Base-by-base conservation (phyloP, 2,329 filamentous ascomycete genomes). In the Ophiostoma perfectum region DNA sequence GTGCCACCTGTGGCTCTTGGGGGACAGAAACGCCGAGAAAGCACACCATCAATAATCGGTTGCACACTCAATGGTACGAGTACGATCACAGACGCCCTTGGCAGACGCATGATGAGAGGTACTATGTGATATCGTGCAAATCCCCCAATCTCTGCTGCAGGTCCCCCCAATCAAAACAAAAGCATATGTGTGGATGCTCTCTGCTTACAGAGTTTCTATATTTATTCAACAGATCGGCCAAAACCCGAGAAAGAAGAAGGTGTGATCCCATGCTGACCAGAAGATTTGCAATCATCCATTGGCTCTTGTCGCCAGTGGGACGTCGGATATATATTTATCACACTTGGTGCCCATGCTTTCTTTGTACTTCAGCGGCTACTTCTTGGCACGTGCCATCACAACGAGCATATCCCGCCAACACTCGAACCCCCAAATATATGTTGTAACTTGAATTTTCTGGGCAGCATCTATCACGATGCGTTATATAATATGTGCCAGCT, bases 281-380 rank as follows among this genome's bases (percentile, higher is more conserved):
- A 6, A 12, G 49, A 55, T 11, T 55, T 36, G 49, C 18, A 9
- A 27, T 14, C n/a, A 18, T 1, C 18, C 49, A 55, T 55, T 55
- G 49, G 49, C 49, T 55, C n/a, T 27, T 27, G n/a, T 7, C 14
- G n/a, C 49, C 18, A 11, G 49, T 55, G 49, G 27, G 27, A 27
- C 27, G 27, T 27, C 27, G 27, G 27, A 27, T 27, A 27, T 27
- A 27, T 27, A 27, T 27, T 27, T 27, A 27, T 27, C 18, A 55
- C n/a, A 55, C 49, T 55, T 55, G 49, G 49, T 18, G 6, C n/a
- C 14, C 9, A 55, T 12, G 11, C 49, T 9, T 27, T 55, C 49
- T 55, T 55, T 55, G 49, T 55, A 36, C 7, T 18, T 55, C 49
- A 55, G 49, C 49, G 49, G n/a, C n/a, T 55, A 55, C 49, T 55